Percentiles rank a stretch among this genome's conserved stretches.
These are phyloP conservation scores for Lunasporangiospora selenospora DNA, from an alignment of 192 early-diverging fungal genomes.

Conservation along the genomic window DNA sequence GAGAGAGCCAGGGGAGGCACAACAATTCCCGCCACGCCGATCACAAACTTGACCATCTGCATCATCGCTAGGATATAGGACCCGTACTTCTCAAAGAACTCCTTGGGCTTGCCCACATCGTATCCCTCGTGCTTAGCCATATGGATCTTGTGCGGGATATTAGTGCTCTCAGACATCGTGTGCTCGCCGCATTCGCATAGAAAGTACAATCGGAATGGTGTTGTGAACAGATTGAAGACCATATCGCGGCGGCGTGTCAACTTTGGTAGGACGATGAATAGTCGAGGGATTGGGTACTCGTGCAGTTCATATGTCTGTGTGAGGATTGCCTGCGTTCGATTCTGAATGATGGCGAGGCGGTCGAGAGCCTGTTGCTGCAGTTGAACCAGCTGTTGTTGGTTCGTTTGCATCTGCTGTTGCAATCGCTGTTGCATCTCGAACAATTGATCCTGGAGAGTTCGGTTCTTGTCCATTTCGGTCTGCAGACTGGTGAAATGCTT, in stretches of 20 bases:
- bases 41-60: conserved; percentile 11
- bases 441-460: not conserved
- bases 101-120: not conserved
- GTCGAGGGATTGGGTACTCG: conserved; percentile 17
- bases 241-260: not conserved
- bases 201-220: conserved; percentile 7
- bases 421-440: not conserved
- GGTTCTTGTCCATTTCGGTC: conserved; percentile 4
- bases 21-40: not conserved
- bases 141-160: conserved; percentile 4
- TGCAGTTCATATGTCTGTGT: conserved; percentile 23
- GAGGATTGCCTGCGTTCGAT: not conserved
- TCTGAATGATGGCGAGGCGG: conserved; percentile 3
- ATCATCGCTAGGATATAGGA: not conserved
- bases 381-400: not conserved
- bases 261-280: conserved; percentile 20
- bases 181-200: conserved; percentile 15
- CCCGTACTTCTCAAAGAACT: conserved; percentile 15
- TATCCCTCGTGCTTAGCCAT: conserved; percentile 18
- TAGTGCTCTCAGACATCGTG: not conserved
- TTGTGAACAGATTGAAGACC: not conserved
- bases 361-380: not conserved
- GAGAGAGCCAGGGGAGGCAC: not conserved
- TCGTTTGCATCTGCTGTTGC: not conserved
- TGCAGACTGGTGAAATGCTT: not conserved